phyloP scores from a whole-genome alignment of 2,329 filamentous ascomycete species.

The Aspergillus sp. region DNA sequence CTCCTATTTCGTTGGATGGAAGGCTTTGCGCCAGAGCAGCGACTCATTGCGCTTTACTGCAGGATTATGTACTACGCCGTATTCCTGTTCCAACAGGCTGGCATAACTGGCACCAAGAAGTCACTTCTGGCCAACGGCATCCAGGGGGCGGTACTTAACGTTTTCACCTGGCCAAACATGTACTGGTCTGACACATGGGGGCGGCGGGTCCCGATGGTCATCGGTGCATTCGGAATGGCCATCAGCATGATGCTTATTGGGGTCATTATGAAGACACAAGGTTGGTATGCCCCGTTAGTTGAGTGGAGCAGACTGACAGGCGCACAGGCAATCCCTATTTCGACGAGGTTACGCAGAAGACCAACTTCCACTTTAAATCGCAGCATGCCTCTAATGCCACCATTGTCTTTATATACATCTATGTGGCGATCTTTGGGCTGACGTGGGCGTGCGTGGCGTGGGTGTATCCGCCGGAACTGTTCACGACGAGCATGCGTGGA shows the following conservation, averaged over 20 bases:
- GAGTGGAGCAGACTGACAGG: slow-evolving; percentile 1
- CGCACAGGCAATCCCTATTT: slow-evolving; percentile 1
- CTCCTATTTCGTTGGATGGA: background rate
- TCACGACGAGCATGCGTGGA: slow-evolving; percentile 13
- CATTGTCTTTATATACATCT: slow-evolving; percentile 22
- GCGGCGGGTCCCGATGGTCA: slow-evolving; percentile 17
- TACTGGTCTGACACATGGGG: slow-evolving; percentile 22
- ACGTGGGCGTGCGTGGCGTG: slow-evolving; percentile 16
- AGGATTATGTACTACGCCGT: slow-evolving; percentile 19
- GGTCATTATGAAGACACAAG: slow-evolving; percentile 17
- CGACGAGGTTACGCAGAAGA: slow-evolving; percentile 4
- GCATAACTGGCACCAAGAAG: slow-evolving; percentile 11
- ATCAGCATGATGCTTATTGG: slow-evolving; percentile 20
- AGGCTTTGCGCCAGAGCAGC: too few species aligned
- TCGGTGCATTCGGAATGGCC: slow-evolving; percentile 17
- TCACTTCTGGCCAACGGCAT: slow-evolving; percentile 22
- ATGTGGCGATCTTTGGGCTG: slow-evolving; percentile 19
- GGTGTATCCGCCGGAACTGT: slow-evolving; percentile 17
- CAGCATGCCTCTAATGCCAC: slow-evolving; percentile 12
- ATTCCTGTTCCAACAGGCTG: slow-evolving; percentile 21
- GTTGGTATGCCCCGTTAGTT: slow-evolving; percentile 8
- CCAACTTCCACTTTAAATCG: slow-evolving; percentile 4
- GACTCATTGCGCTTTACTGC: slow-evolving; percentile 1
- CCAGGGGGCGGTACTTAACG: slow-evolving; percentile 18
- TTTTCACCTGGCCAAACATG: slow-evolving; percentile 21